Evolutionary conservation across 106 monocot species (phyloP), one percentile per base, ranked within the genome.

Genomic region (Allium sativum): DNA sequence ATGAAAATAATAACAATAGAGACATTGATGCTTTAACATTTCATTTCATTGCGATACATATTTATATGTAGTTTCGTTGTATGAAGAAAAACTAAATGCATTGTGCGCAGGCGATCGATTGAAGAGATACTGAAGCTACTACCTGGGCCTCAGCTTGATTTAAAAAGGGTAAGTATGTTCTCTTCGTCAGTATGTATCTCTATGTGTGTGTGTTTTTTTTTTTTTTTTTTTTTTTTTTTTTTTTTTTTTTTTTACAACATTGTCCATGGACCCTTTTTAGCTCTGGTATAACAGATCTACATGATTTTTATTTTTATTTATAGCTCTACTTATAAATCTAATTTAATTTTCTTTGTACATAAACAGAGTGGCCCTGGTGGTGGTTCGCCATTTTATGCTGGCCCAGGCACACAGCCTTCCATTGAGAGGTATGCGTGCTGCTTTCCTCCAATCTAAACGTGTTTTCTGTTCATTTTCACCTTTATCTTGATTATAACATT

Each of bases 91-190:
- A 2, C 20, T 10, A 53, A 31, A 14, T 50, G 40, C 19, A 17
- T 42, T 71, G 48, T 73, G 58, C 74, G 58, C 74, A 98, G 96
- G 96, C 84, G 92, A 21, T 74, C 96, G n/a, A 83, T 92, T 72
- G 96, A 98, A 75, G 96, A 98, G 82, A 67, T 83, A 42, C 45
- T 98, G 50, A 98, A 79, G 66, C 69, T 92, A 18, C 73, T 98
- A 72, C 96, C 96, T 64, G 96, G 91, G 54, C 90, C 91, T 9
- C 87, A 96, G 61, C 65, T 85, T 54, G 91, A 96, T 74, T 60
- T 85, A 42, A 98, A 98, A 69, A 84, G 96, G 76, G 96, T 98
- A 45, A 72, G 83, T 71, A 15, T 58, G 42, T 48, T 47, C 12
- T 7, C 1, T 16, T 46, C 21, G 12, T n/a, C n/a, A n/a, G n/a